Base-by-base conservation (phyloP, 2,329 filamentous ascomycete genomes). In the Colletotrichum euphorbiae region DNA sequence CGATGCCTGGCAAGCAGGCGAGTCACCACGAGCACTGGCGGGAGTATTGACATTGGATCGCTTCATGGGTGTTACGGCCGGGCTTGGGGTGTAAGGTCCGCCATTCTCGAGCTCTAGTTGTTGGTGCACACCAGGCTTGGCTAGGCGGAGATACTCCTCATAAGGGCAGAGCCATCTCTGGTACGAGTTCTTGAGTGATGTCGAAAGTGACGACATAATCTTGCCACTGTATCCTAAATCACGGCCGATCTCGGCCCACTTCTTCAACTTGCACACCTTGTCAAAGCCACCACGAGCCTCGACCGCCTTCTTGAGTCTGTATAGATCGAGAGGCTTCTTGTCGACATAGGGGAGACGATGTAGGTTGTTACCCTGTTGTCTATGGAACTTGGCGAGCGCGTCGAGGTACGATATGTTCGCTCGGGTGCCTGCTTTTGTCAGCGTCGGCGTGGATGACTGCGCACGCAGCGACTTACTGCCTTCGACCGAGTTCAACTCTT, bases 201-300 rank as follows among this genome's bases (percentile, higher is more conserved):
- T 99, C 6, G 96, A 99, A 52, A 99, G 83, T 8, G 96, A 98
- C 2, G 95, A 98, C 96, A 99, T 99, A 71, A 99, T 99, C 83
- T 99, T 99, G 77, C 96, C 96, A 76, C 95, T 98, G 80, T 99
- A 99, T 62, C 96, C 96, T 54, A 99, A 83, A 77, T 98, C 96
- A 75, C 96, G 90, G 38, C 96, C 96, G 73, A 99, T 98, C 79
- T 99, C 96, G 15, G 96, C 96, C 96, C 96, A 99, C 82, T 98
- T 98, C 82, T 99, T 99, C 63, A 91, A 87, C 80, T 97, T 98
- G 85, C 96, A 99, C 50, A 99, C 96, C 76, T 93, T 93, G 62
- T 98, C 94, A 74, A 99, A 99, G 3, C 96, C 96, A 52, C 96
- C 96, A 70, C 96, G 90, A 33, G 93, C 91, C 77, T 98, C 96